Evolutionary conservation across 2,329 filamentous ascomycete species (phyloP), one percentile per base, ranked within the genome.

Genomic region (Alternaria postmessia): DNA sequence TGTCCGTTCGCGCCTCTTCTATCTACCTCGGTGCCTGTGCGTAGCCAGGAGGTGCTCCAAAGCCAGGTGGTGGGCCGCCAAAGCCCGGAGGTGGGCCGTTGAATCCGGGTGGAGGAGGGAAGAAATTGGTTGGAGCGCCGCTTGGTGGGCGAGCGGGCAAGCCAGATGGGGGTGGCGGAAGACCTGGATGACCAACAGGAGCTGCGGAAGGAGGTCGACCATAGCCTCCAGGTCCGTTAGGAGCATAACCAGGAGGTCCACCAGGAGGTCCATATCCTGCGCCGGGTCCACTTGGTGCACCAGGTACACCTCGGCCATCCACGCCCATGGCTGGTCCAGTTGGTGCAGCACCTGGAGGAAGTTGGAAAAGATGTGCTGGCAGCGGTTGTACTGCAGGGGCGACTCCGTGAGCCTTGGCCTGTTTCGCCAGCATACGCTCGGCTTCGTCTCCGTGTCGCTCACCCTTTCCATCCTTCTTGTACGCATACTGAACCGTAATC

Each of bases 391-490:
- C 86, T 66, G 93, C 90, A 36, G 93, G 91, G 53, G 93, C 88
- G 62, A 99, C 91, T 73, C 97, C 97, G 79, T 97, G 92, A 77
- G 94, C 94, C 81, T 94, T 94, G 58, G 94, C 95, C 80, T 97
- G 92, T 28, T 91, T 89, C 30, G 95, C 95, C 47, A 99, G 87
- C 83, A 93, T 91, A 74, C 95, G 86, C 81, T 99, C 95, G 30
- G 95, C 95, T 70, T 93, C 87, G 77, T 99, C 95, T 71, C 95
- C 95, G 76, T 99, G 95, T 59, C 95, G 86, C 81, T 98, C 94
- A 70, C 94, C 94, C 82, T 97, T 97, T 69, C 95, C 95, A 74
- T 99, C 95, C 81, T 98, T 98, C 85, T 99, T 99, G 86, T 97
- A 98, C 39, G 95, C 95, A 79, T 98, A 99, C 80, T 98, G 94